Evolutionary conservation across 257 asterid species (phyloP), one percentile per base, ranked within the genome.

Genomic region (Nicotiana tomentosiformis): DNA sequence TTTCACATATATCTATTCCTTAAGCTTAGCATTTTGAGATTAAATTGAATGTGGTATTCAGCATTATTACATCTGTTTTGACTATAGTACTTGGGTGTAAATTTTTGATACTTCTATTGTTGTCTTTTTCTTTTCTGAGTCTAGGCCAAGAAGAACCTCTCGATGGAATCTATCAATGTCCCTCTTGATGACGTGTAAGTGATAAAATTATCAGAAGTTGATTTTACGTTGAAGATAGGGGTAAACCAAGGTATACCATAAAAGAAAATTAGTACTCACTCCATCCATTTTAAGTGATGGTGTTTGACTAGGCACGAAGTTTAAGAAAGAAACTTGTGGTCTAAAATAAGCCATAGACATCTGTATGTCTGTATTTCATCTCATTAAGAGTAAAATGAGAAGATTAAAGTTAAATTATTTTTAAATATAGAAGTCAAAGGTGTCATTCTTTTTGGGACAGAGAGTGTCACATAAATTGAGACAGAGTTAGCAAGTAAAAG

Each of bases 81-180:
- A 56, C 62, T 17, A 56, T 56, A 15, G 62, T 16, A 56, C 8
- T 57, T 57, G 64, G 64, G 43, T 49, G 37, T 76, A 49, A 14
- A 18, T 11, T 51, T 76, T 51, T 12, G 12, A 69, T 29, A 69
- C 56, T 74, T 14, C 10, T 74, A 49, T 61, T 77, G 1, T 57
- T 15, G 6, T 46, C 2, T 10, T 83, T 18, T 57, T 85, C 35
- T 64, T 23, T 89, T 85, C 49, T 82, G 86, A 49, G 46, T 85
- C 70, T 88, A 94, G 98, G 99, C 85, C 86, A 93, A 88, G 93
- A 95, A 91, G 93, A 93, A 94, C 86, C 93, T 91, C 35, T 91
- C 98, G 5, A 92, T 88, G 95, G 99, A 96, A 82, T 93, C 98
- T 76, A 90, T 92, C 57, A 95, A 92, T 77, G 82, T 89, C 84